Conservation (phyloP, 106 monocot genomes). For the Apostasia shenzhenica region DNA sequence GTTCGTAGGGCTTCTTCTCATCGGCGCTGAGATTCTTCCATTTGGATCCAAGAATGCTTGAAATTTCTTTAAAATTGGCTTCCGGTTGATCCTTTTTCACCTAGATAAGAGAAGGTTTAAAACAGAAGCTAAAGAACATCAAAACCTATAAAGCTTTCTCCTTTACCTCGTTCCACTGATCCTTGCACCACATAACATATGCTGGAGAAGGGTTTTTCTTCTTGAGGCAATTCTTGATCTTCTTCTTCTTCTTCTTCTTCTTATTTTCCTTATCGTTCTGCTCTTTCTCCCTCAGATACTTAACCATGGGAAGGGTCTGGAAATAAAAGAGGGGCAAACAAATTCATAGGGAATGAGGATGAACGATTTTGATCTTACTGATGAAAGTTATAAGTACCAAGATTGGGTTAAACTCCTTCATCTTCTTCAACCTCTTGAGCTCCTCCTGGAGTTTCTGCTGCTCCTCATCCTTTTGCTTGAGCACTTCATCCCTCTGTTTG, state of each 20-base stretch:
- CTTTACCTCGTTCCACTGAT: conserved; percentile 74
- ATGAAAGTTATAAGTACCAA: conserved; percentile 28
- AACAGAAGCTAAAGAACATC: neutral
- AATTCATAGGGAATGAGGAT: neutral
- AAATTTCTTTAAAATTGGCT: conserved; percentile 61
- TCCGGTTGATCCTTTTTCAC: conserved; percentile 67
- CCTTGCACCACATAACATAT: conserved; percentile 70
- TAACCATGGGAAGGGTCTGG: conserved; percentile 60
- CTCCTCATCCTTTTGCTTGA: conserved; percentile 65
- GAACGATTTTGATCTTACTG: neutral
- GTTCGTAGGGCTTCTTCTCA: conserved; percentile 80
- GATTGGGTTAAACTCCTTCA: conserved; percentile 86
- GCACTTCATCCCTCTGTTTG: conserved; percentile 40
- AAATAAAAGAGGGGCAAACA: neutral
- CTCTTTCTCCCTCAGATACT: conserved; percentile 60
- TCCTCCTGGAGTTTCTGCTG: conserved; percentile 70
- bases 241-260: conserved; percentile 51
- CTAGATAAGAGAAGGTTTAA: conserved; percentile 5
- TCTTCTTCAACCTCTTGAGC: conserved; percentile 73
- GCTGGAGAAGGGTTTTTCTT: conserved; percentile 73
- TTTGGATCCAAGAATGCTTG: conserved; percentile 53
- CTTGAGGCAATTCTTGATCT: conserved; percentile 26
- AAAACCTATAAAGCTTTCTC: neutral
- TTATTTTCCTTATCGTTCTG: conserved; percentile 31
- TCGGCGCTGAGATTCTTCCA: conserved; percentile 77